phyloP scores from a whole-genome alignment of 768 basidiomycete genomes.

The Auriscalpium orientale region DNA sequence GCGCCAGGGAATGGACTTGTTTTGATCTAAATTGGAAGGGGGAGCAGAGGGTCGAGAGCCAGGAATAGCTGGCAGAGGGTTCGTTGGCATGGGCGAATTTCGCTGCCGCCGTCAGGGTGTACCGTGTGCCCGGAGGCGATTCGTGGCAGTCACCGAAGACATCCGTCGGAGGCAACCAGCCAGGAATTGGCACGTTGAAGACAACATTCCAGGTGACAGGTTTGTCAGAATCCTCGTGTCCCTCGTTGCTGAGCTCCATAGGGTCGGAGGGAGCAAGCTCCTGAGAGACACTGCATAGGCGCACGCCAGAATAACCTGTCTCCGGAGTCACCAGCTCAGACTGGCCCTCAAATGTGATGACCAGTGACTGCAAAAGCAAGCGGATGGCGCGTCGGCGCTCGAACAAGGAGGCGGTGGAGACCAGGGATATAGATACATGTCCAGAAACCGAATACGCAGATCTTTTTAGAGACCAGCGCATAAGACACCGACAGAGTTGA shows the following conservation, averaged over 20 bases:
- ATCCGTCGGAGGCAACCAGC: conserved; percentile 71
- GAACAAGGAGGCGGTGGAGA: conserved; percentile 50
- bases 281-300: conserved; percentile 59
- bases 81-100: conserved; percentile 46
- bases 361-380: conserved; percentile 59
- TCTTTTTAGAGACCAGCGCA: conserved; percentile 30
- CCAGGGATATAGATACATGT: conserved; percentile 59
- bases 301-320: conserved; percentile 60
- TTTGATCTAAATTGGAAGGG: conserved; percentile 43
- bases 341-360: conserved; percentile 81
- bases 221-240: conserved; percentile 45
- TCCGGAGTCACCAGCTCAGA: conserved; percentile 60
- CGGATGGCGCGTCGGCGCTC: conserved; percentile 42
- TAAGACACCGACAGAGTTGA: conserved; percentile 2
- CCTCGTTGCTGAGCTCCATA: conserved; percentile 58
- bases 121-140: conserved; percentile 47
- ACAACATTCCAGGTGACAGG: conserved; percentile 68
- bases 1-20: conserved; percentile 32
- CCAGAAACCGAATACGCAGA: conserved; percentile 86
- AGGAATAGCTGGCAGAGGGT: conserved; percentile 29
- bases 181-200: conserved; percentile 81
- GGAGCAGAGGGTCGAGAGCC: conserved; percentile 47
- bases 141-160: conserved; percentile 35
- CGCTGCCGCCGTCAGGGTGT: conserved; percentile 61
- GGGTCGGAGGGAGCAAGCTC: conserved; percentile 50